Base-by-base conservation (phyloP, 345 rosid species). In the Populus pruinosa region DNA sequence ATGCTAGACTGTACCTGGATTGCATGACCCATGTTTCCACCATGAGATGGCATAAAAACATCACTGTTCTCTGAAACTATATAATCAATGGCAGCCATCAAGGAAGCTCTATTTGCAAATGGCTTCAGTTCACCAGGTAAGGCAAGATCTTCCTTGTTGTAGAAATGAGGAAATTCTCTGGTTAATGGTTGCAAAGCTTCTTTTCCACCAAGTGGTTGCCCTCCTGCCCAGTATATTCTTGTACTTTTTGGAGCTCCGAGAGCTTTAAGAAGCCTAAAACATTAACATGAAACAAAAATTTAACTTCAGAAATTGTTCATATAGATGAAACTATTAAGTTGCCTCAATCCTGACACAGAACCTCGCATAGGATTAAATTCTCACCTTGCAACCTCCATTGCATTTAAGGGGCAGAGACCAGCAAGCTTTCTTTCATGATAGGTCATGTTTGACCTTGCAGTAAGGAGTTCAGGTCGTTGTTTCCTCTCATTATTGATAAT, bases 21-120 rank as follows among this genome's bases (percentile, higher is more conserved):
- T 1, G 97, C 91, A 6, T 90, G 99, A 29, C 97, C 98, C 98
- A 96, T 96, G 75, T 96, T 96, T 79, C 99, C 99, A 61, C 99
- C 99, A 41, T 94, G 98, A 78, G 99, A 96, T 71, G 99, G 91
- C 98, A 96, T 91, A 85, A 96, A 96, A 79, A 94, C 97, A 70
- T 96, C 95, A 67, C 99, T 94, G 70, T 84, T 86, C 76, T 87
- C 92, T 0, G 97, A 91, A 47, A 96, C 97, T 77, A 96, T 81
- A 50, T 85, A 91, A 82, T 96, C 98, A 6, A 94, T 85, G 13
- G 99, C 97, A 71, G 99, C 98, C 97, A 96, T 84, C 20, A 86
- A 59, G 0, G 99, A 96, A 53, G 97, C 97, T 85, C 82, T 92
- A 39, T 87, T 90, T 35, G 86, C 87, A 66, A 87, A 96, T 23